Base-by-base conservation (phyloP, 192 early-diverging fungal genomes). In the Blastocladiella britannica region DNA sequence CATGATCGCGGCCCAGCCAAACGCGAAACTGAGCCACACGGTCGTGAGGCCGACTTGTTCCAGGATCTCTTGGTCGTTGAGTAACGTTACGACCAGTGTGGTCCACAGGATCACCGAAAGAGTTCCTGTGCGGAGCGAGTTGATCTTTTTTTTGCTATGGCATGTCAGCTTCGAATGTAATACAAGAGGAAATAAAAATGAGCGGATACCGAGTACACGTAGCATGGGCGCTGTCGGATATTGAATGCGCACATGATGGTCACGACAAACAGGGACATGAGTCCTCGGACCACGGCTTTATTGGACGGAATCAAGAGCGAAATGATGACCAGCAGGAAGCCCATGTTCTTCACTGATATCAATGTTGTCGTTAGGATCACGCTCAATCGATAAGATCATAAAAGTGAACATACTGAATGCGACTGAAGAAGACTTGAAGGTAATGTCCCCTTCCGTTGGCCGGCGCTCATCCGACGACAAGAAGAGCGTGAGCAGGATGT, bases 191-290 rank as follows among this genome's bases (percentile, higher is more conserved):
- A 54, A 24, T 18, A 23, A 65, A 26, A 51, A 12, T 3, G 7
- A 5, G 23, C 2, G 4, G 6, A 24, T 63, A 70, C 65, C 66
- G 69, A 70, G 60, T 79, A 72, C 31, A 82, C 79, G 69, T 84
- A 86, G 53, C 84, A 86, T 3, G 82, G 84, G 54, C 72, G 72
- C 54, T 73, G 73, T 55, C 69, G 76, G 58, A 86, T 80, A 55
- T 82, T 86, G 52, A 82, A 84, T 57, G 81, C 83, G 8, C 78
- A 77, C 81, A 84, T 80, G 7, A 76, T 73, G 26, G 82, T 56
- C 24, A 82, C 67, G 55, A 84, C 82, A 0, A 72, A 66, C 54
- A 86, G 75, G 18, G 84, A 83, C 9, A 86, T 53, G 43, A 82
- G 76, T 18, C 79, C 81, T 9, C 82, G 77, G 51, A 86, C 70